phyloP scores from a whole-genome alignment of 257 asterid species.

The Salvia hispanica region DNA sequence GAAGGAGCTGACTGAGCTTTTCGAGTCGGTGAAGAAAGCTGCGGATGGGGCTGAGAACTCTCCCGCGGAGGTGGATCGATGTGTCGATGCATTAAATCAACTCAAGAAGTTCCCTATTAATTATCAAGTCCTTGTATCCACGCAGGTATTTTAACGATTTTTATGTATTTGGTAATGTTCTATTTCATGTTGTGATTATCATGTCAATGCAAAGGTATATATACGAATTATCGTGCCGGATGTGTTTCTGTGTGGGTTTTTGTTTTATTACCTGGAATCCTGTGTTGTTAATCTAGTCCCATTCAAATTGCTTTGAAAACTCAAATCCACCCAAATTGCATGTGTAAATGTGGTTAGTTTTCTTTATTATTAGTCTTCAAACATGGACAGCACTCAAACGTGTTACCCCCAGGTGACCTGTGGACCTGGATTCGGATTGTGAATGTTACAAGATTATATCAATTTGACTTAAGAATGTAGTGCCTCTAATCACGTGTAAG shows the following conservation, averaged over 20 bases:
- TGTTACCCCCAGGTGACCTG: too few relatives aligned
- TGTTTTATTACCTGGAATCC: conserved; percentile 2
- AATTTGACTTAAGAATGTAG: too few relatives aligned
- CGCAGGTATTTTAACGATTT: conserved; percentile 57
- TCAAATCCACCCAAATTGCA: too few relatives aligned
- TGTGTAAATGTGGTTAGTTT: too few relatives aligned
- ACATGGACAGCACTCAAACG: too few relatives aligned
- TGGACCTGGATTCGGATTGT: too few relatives aligned
- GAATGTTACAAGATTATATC: too few relatives aligned
- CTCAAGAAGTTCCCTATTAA: conserved; percentile 82
- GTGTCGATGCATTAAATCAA: conserved; percentile 63
- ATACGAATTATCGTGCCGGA: not conserved
- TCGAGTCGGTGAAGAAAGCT: conserved; percentile 76
- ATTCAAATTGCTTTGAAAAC: not conserved
- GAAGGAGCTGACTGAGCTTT: conserved; percentile 78
- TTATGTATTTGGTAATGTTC: not conserved
- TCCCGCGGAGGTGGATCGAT: conserved; percentile 62
- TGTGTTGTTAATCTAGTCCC: not conserved
- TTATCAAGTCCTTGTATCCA: conserved; percentile 84
- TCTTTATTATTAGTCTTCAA: too few relatives aligned
- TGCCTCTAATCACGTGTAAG: too few relatives aligned
- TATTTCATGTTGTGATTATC: not conserved
- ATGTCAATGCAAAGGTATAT: not conserved
- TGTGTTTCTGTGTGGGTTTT: not conserved
- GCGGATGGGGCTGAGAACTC: conserved; percentile 67